Percentiles rank a stretch among this genome's conserved stretches.
These are phyloP conservation scores for Leccinum pellstonianum DNA, from an alignment of 768 basidiomycete species.

Conservation along the genomic window DNA sequence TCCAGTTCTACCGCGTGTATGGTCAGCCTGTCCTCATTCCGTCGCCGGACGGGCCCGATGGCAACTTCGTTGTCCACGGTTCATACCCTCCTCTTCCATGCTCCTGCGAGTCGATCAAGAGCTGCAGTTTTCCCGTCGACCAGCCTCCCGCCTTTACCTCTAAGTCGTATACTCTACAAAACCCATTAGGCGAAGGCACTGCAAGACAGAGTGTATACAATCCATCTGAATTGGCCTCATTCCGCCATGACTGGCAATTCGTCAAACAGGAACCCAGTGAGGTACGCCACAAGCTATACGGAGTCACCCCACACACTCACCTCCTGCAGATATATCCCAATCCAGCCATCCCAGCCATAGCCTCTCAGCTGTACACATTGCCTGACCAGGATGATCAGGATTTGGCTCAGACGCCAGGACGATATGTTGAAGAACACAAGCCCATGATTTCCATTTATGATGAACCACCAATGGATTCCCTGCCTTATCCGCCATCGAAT, in stretches of 20 bases:
- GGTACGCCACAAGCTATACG: constrained; percentile 15
- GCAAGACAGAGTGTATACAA: not conserved
- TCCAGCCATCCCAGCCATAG: constrained; percentile 12
- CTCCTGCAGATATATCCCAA: constrained; percentile 15
- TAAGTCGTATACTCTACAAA: constrained; percentile 31
- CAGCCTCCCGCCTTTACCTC: constrained; percentile 9
- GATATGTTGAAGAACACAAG: constrained; percentile 17
- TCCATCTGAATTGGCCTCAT: not conserved
- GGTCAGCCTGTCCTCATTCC: constrained; percentile 35
- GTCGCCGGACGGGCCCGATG: constrained; percentile 20
- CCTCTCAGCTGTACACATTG: constrained; percentile 17
- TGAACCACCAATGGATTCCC: constrained; percentile 33
- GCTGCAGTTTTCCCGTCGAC: constrained; percentile 6
- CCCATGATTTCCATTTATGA: constrained; percentile 7
- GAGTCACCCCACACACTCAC: constrained; percentile 6
- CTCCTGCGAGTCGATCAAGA: constrained; percentile 1
- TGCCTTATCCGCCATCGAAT: constrained; percentile 29
- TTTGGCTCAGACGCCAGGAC: not conserved
- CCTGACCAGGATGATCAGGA: constrained; percentile 16
- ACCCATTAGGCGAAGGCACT: constrained; percentile 26
- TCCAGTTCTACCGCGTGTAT: constrained; percentile 33
- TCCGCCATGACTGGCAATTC: constrained; percentile 19
- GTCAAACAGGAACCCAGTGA: constrained; percentile 29
- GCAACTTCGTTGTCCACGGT: constrained; percentile 16
- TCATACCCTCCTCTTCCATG: constrained; percentile 4